Conservation (phyloP, 441 rosid genomes). For the Viola pubescens region DNA sequence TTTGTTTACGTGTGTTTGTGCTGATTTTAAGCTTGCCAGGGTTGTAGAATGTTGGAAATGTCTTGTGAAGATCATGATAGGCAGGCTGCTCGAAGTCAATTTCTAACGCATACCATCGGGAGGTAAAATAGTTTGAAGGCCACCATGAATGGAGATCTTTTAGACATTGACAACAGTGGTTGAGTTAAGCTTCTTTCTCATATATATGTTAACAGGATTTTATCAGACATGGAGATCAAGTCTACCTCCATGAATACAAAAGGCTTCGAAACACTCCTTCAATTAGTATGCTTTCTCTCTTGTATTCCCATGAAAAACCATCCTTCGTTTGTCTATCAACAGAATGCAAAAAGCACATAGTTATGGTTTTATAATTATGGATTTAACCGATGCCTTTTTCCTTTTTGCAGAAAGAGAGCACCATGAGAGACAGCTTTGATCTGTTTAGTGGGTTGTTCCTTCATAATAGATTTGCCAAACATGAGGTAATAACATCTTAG, state of each 20-base stretch:
- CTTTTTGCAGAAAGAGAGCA: slow-evolving; percentile 36
- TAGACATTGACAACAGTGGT: background rate
- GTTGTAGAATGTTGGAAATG: slow-evolving; percentile 66
- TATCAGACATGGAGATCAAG: slow-evolving; percentile 38
- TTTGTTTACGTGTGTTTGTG: no score
- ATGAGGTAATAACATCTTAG: slow-evolving; percentile 32
- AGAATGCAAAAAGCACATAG: background rate
- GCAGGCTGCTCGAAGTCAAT: slow-evolving; percentile 42
- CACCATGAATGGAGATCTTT: background rate
- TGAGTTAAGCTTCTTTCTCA: slow-evolving; percentile 1
- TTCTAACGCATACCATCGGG: slow-evolving; percentile 42
- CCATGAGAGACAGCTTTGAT: slow-evolving; percentile 35
- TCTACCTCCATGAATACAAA: slow-evolving; percentile 39
- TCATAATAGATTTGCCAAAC: slow-evolving; percentile 40
- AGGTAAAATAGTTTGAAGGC: slow-evolving; percentile 21
- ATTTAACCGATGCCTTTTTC: background rate
- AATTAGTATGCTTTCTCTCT: slow-evolving; percentile 26
- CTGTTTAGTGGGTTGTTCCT: slow-evolving; percentile 43
- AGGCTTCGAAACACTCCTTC: slow-evolving; percentile 37
- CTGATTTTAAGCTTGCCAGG: slow-evolving; percentile 20
- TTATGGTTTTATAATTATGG: background rate
- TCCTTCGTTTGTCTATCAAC: background rate
- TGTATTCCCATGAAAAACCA: background rate
- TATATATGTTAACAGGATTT: slow-evolving; percentile 20
- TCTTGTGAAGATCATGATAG: slow-evolving; percentile 51